Evolutionary conservation across 345 rosid species (phyloP).

Genomic region (Aegle marmelos): DNA sequence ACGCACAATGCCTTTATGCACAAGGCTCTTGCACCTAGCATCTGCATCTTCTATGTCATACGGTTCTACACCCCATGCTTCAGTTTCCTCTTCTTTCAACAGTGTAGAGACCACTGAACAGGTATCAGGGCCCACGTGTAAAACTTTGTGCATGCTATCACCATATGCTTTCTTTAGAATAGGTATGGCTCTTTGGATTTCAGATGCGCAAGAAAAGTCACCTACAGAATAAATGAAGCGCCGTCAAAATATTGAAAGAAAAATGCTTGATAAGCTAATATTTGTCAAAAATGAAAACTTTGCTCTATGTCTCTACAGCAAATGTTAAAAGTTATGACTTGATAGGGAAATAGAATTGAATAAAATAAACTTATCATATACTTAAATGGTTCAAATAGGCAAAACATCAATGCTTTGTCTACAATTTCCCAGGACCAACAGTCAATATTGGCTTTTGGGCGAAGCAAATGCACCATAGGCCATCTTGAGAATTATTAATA

Average conservation of each 20-base stretch:
- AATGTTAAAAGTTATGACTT: background rate
- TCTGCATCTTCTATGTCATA: slow-evolving; percentile 95
- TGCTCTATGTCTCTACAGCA: background rate
- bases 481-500: no score
- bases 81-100: slow-evolving; percentile 83
- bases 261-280: background rate
- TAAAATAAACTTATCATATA: background rate
- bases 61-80: slow-evolving; percentile 98
- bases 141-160: slow-evolving; percentile 84
- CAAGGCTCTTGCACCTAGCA: slow-evolving; percentile 70
- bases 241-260: background rate
- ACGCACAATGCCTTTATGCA: slow-evolving; percentile 82
- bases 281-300: background rate
- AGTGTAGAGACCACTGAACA: slow-evolving; percentile 83
- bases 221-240: slow-evolving; percentile 32
- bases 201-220: slow-evolving; percentile 74
- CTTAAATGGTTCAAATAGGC: background rate
- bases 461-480: no score
- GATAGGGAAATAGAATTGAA: background rate
- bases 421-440: no score
- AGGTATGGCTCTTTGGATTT: slow-evolving; percentile 81
- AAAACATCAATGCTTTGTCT: background rate
- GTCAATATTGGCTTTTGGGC: no score
- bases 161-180: slow-evolving; percentile 80
- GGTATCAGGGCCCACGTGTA: slow-evolving; percentile 95